Evolutionary conservation across 805 yeast genomes (phyloP), one percentile per base, ranked within the genome.

Genomic region (Monosporozyma aquatica): DNA sequence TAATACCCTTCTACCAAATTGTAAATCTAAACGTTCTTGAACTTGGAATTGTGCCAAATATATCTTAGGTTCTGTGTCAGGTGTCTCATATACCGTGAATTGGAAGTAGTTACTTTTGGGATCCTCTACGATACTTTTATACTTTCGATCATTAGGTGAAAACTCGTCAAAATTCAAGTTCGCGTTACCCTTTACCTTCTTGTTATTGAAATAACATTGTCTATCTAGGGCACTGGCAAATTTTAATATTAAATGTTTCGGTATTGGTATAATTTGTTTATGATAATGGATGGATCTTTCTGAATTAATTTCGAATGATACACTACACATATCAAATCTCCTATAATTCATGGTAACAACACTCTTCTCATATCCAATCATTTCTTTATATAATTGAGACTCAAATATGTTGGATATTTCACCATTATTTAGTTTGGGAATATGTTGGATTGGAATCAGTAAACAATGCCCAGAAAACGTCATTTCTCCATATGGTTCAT

Each of bases 401-500:
- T 48, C 45, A 0, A 29, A n/a, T 4, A 26, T 18, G 14, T 42
- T 38, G 7, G 14, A 24, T 11, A 7, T 11, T 15, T 26, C 59
- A 1, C 39, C 50, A 44, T 49, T 51, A 51, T 49, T 55, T 37
- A 55, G 59, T 42, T 67, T 71, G 0, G 95, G 72, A 7, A 68
- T 66, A 57, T 87, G 97, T 17, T 80, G 77, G 15, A 89, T 74
- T 0, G 96, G 94, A 10, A 87, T 76, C 7, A 89, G 70, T 34
- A 87, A 66, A 18, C 85, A 84, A 65, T 87, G 96, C 0, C 94
- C 95, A 0, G 94, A 75, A 53, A 84, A 79, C 7, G 67, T 64
- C 54, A 71, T 64, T 3, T 72, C 61, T 3, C 64, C 62, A 11
- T 66, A 65, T 1, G 80, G 75, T 22, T 70, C 61, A 1, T 84